Evolutionary conservation across 2,329 filamentous ascomycete species (phyloP).

Genomic region (Fusarium marasasianum): DNA sequence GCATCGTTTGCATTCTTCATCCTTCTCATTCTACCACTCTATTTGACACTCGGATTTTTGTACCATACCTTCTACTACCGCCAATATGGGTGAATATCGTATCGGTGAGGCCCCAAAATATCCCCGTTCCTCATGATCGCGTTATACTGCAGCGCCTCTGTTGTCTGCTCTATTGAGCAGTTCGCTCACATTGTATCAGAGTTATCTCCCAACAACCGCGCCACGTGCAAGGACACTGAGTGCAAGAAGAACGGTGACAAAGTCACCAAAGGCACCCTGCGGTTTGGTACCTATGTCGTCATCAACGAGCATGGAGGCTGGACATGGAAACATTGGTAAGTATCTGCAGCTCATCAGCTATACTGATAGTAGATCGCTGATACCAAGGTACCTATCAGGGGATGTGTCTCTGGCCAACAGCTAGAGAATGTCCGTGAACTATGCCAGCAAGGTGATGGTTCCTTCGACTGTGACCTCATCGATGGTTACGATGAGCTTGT

Average conservation of each 20-base stretch:
- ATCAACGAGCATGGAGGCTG: conserved; percentile 70
- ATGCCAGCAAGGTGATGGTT: conserved; percentile 57
- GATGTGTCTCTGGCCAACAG: conserved; percentile 83
- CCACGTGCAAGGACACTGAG: conserved; percentile 75
- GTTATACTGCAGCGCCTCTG: not conserved
- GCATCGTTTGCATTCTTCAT: conserved; percentile 1
- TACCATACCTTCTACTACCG: conserved; percentile 1
- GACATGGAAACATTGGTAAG: conserved; percentile 88
- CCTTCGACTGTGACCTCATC: conserved; percentile 71
- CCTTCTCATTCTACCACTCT: conserved; percentile 18
- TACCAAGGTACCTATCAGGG: conserved; percentile 64
- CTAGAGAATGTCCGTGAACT: conserved; percentile 71
- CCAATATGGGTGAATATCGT: conserved; percentile 57
- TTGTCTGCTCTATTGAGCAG: conserved; percentile 2
- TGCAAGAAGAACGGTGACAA: conserved; percentile 78
- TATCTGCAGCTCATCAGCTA: not conserved
- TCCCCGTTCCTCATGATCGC: not conserved
- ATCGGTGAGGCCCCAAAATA: conserved; percentile 52
- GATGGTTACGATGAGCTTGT: conserved; percentile 83
- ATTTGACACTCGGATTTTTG: conserved; percentile 4
- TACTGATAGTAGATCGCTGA: not conserved
- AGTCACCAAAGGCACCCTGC: conserved; percentile 80
- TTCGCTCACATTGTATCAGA: conserved; percentile 61
- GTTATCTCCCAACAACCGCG: conserved; percentile 73
- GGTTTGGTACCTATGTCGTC: conserved; percentile 78